These are phyloP conservation scores for Candida ovalis DNA, from an alignment of 805 yeast genomes.

Conservation along the genomic window DNA sequence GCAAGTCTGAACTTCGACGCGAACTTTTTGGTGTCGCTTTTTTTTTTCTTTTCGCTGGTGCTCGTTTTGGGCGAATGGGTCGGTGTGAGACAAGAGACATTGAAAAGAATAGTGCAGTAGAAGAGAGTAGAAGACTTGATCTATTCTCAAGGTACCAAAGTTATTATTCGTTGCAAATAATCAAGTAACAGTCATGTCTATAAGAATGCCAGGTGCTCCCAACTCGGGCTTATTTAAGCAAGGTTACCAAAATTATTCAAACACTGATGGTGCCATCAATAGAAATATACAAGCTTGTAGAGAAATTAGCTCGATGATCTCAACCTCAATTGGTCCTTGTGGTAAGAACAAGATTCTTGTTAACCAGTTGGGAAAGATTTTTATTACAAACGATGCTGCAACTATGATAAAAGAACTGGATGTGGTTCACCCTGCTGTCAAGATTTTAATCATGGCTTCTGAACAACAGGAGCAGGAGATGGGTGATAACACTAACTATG, in stretches of 20 bases:
- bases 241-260: conserved; percentile 83
- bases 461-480: conserved; percentile 96
- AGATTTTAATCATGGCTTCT: conserved; percentile 91
- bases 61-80: too few species aligned
- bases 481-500: conserved; percentile 96
- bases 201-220: conserved; percentile 89
- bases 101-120: too few species aligned
- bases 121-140: too few species aligned
- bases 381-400: conserved; percentile 96
- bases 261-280: conserved; percentile 91
- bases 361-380: conserved; percentile 78
- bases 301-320: conserved; percentile 86
- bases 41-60: too few species aligned
- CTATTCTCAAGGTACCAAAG: not conserved
- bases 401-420: conserved; percentile 92
- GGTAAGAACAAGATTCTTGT: conserved; percentile 96
- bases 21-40: too few species aligned
- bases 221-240: conserved; percentile 92
- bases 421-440: conserved; percentile 96
- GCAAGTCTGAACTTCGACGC: too few species aligned
- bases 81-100: too few species aligned
- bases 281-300: conserved; percentile 93
- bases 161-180: not conserved
- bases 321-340: conserved; percentile 95
- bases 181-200: conserved; percentile 55